Base-by-base conservation (phyloP, 495 filamentous ascomycete genomes). In the Xylaria castorea region DNA sequence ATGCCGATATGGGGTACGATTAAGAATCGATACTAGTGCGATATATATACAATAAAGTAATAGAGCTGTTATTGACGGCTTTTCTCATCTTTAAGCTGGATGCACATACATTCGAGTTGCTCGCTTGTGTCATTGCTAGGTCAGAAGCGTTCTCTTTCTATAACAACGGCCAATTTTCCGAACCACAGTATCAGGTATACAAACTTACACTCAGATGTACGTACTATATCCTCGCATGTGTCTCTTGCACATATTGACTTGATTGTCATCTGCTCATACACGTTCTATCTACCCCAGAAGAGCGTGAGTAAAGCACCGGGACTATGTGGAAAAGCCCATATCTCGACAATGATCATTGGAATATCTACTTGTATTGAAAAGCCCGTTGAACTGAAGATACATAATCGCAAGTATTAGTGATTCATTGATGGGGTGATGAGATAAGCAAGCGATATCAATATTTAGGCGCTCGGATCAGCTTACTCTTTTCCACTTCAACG, bases 381-480 rank as follows among this genome's bases (percentile, higher is more conserved):
- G 16, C 30, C 27, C 8, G 57, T 61, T 61, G 18, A 18, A 22
- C 57, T 12, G 32, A 34, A 6, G 12, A 11, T 34, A n/a, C 6
- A n/a, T 38, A 22, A 38, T 12, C 5, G 18, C 6, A n/a, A 14
- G 32, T 3, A 20, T 40, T 8, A 4, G 27, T 8, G 1, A n/a
- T 61, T 32, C 11, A 4, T 0, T 22, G n/a, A 38, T 61, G 38
- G 12, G 20, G 18, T 38, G 58, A 61, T 38, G 57, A 60, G 30
- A n/a, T 61, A 61, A 61, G 32, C 53, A 30, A 32, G 27, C 27
- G 53, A 57, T 14, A 32, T 57, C 53, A 30, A 32, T 6, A 32
- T 32, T 57, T 57, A 61, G 32, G 58, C 80, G 9, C 76, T 72
- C 1, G 82, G 89, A 74, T 78, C 81, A 53, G 50, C 46, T 67